Base-by-base conservation (phyloP, 768 basidiomycete species). In the Myochromella boudieri region DNA sequence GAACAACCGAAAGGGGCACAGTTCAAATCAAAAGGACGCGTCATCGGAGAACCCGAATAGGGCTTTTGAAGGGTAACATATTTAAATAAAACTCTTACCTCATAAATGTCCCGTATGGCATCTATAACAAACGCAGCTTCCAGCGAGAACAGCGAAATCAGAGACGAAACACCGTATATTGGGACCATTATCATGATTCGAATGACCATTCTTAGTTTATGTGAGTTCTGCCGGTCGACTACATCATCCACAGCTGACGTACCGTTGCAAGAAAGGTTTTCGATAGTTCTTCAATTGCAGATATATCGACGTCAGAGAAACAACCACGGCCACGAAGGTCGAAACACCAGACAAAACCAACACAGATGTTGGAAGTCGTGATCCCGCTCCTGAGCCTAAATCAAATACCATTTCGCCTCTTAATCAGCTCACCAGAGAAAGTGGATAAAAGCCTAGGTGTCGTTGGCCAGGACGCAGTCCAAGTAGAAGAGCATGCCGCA, bases 111-210 rank as follows among this genome's bases (percentile, higher is more conserved):
- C 33, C 97, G 80, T 50, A 98, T 74, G 12, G 81, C 92, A 63
- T 99, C 97, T 50, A 99, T 95, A 51, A 97, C 85, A 71, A 97
- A 97, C 0, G 97, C 97, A 2, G 89, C 92, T 61, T 95, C 88
- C 44, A 97, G 72, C 0, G 94, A 97, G 70, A 94, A 91, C 31
- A 99, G 74, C 0, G 95, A 92, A 51, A 97, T 92, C 55, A 97
- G 73, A 3, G 92, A 94, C 0, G 97, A 78, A 22, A 98, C 73
- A 1, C 84, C 92, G 63, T 99, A 98, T 22, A 98, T 71, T 0
- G 95, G 95, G 4, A 91, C 91, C 94, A 97, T 97, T 56, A 97
- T 52, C 89, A 98, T 93, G 61, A 98, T 97, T 37, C 97, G 80
- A 34, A 97, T 77, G 39, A 95, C 94, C 80, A 91, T 88, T 53